Percentiles rank a stretch among this genome's conserved stretches.
Evolutionary conservation across 257 asterid genomes (phyloP).

Genomic region (Forsythia suspensa): DNA sequence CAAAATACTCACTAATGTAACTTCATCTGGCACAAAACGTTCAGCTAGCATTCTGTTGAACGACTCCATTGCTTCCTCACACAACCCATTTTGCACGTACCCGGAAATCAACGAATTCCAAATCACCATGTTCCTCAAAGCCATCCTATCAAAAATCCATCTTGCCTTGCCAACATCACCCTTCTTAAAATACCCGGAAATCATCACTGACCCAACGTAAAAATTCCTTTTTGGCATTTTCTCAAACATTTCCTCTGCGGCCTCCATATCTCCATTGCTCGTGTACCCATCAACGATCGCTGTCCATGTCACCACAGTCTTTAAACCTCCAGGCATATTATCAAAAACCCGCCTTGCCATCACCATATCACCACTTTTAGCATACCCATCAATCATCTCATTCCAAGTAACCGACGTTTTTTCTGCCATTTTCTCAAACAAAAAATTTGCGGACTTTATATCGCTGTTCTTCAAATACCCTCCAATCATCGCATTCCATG

Average conservation of each 20-base stretch:
- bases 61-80: slow-evolving; percentile 50
- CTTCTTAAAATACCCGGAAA: slow-evolving; percentile 70
- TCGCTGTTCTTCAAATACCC: slow-evolving; percentile 60
- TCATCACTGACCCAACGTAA: slow-evolving; percentile 68
- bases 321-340: slow-evolving; percentile 47
- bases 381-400: slow-evolving; percentile 76
- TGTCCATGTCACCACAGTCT: slow-evolving; percentile 80
- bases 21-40: slow-evolving; percentile 73
- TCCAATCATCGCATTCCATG: slow-evolving; percentile 83
- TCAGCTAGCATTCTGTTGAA: slow-evolving; percentile 58
- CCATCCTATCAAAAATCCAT: slow-evolving; percentile 58
- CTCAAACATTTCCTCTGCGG: slow-evolving; percentile 61
- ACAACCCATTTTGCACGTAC: slow-evolving; percentile 73
- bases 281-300: slow-evolving; percentile 67
- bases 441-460: slow-evolving; percentile 28
- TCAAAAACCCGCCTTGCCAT: slow-evolving; percentile 63
- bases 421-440: slow-evolving; percentile 48
- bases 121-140: slow-evolving; percentile 62
- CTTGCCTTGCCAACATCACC: slow-evolving; percentile 59
- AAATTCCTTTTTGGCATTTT: slow-evolving; percentile 57
- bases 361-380: slow-evolving; percentile 46
- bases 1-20: slow-evolving; percentile 63
- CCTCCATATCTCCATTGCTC: slow-evolving; percentile 62
- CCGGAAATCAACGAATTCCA: slow-evolving; percentile 87
- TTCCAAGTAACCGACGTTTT: slow-evolving; percentile 72